These are phyloP conservation scores for Aspergillaceae sp. DNA, from an alignment of 2,329 filamentous ascomycete genomes.

Conservation along the genomic window DNA sequence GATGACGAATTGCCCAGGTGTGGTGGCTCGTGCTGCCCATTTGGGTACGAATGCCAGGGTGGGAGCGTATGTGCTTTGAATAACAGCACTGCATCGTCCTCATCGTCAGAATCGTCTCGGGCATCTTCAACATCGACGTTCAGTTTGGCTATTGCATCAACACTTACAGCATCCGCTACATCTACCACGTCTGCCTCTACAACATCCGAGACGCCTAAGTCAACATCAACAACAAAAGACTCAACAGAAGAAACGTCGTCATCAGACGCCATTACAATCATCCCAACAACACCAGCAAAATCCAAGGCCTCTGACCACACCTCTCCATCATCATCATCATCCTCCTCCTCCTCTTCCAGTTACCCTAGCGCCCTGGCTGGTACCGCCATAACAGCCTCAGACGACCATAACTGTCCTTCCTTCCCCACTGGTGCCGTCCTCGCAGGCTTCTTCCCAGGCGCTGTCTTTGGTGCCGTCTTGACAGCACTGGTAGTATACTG, in stretches of 20 bases:
- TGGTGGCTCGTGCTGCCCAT: slow-evolving; percentile 38
- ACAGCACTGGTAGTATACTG: slow-evolving; percentile 43
- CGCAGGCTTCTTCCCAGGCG: slow-evolving; percentile 40
- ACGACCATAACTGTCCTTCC: slow-evolving; percentile 20
- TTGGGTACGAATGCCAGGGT: slow-evolving; percentile 38
- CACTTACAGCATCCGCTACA: slow-evolving; percentile 10
- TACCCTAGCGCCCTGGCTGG: not conserved
- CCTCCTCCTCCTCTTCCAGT: not conserved
- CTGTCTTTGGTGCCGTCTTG: slow-evolving; percentile 41
- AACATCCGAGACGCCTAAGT: not conserved
- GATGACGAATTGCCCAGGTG: slow-evolving; percentile 34
- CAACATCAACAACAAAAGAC: no score
- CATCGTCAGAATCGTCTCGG: slow-evolving; percentile 6
- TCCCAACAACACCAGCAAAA: not conserved
- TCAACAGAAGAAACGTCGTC: not conserved
- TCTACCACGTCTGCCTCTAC: not conserved
- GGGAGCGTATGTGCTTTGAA: slow-evolving; percentile 21
- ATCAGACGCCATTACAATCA: not conserved
- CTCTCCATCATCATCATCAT: slow-evolving; percentile 6
- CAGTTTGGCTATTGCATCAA: slow-evolving; percentile 13
- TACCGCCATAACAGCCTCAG: not conserved
- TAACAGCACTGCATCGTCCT: slow-evolving; percentile 14
- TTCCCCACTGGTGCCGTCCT: slow-evolving; percentile 36
- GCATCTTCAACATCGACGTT: slow-evolving; percentile 10
- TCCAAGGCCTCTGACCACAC: not conserved